Conservation (phyloP, 805 yeast genomes). For the Sugiyamaella mastotermitis region DNA sequence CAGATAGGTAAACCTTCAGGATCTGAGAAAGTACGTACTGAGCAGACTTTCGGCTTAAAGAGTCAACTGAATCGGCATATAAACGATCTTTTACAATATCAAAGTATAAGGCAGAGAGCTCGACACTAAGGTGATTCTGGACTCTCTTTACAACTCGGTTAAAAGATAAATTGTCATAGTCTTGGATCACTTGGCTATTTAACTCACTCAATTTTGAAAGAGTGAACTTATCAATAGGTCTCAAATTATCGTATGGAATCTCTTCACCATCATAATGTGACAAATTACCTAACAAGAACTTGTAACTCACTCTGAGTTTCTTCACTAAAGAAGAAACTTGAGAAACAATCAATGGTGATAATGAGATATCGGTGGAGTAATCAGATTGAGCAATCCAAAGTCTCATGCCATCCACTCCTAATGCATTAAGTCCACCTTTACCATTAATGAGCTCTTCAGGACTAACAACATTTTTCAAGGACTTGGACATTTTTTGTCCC, state of each 20-base stretch:
- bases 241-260: constrained; percentile 29
- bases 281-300: constrained; percentile 76
- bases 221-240: constrained; percentile 50
- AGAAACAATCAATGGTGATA: constrained; percentile 64
- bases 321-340: constrained; percentile 77
- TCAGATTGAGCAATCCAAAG: constrained; percentile 87
- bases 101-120: constrained; percentile 77
- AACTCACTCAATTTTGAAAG: constrained; percentile 50
- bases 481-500: constrained; percentile 90
- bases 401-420: constrained; percentile 89
- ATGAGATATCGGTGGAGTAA: constrained; percentile 71
- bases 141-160: constrained; percentile 62
- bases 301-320: constrained; percentile 76
- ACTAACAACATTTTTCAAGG: constrained; percentile 72
- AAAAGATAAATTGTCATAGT: constrained; percentile 58
- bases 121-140: constrained; percentile 66
- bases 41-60: constrained; percentile 47
- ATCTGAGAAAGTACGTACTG: constrained; percentile 60
- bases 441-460: constrained; percentile 57
- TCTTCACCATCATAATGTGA: constrained; percentile 31
- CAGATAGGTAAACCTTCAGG: constrained; percentile 53
- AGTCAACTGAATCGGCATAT: constrained; percentile 56
- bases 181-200: constrained; percentile 34
- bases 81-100: constrained; percentile 80
- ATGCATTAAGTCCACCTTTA: constrained; percentile 54